Evolutionary conservation across 1,284 basidiomycete species (phyloP).

Genomic region (Stereum hirsutum): DNA sequence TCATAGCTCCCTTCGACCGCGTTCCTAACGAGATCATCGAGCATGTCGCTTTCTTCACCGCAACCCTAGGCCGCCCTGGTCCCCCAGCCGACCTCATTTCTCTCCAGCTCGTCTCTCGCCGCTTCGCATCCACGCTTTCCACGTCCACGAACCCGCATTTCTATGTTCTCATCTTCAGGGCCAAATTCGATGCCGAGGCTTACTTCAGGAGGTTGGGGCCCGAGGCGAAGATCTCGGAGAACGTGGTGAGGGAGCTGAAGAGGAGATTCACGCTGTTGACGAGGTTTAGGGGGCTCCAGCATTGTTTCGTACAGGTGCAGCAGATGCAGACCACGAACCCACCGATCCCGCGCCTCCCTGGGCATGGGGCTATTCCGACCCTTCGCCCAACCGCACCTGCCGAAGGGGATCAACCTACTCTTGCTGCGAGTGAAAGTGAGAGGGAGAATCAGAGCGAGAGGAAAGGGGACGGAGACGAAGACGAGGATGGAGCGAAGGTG

Average conservation of each 20-base stretch:
- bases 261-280: constrained; percentile 44
- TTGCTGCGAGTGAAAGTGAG: neutral
- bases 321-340: too few species aligned
- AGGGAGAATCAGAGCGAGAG: too few species aligned
- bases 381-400: too few species aligned
- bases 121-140: constrained; percentile 10
- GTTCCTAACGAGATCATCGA: constrained; percentile 16
- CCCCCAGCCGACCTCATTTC: constrained; percentile 14
- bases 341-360: too few species aligned
- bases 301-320: constrained; percentile 23
- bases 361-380: too few species aligned
- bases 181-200: constrained; percentile 15
- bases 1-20: constrained; percentile 11
- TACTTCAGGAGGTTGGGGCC: constrained; percentile 19
- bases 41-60: constrained; percentile 15
- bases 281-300: constrained; percentile 35
- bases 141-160: constrained; percentile 11
- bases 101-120: constrained; percentile 11
- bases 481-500: constrained; percentile 4
- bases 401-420: constrained; percentile 8
- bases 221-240: constrained; percentile 13
- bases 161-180: constrained; percentile 14
- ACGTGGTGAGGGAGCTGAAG: constrained; percentile 28
- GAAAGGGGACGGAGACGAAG: neutral
- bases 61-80: constrained; percentile 6